Percentiles rank a stretch among this genome's conserved stretches.
Evolutionary conservation across 257 asterid species (phyloP).

Genomic region (Paraleonurus japonicus): DNA sequence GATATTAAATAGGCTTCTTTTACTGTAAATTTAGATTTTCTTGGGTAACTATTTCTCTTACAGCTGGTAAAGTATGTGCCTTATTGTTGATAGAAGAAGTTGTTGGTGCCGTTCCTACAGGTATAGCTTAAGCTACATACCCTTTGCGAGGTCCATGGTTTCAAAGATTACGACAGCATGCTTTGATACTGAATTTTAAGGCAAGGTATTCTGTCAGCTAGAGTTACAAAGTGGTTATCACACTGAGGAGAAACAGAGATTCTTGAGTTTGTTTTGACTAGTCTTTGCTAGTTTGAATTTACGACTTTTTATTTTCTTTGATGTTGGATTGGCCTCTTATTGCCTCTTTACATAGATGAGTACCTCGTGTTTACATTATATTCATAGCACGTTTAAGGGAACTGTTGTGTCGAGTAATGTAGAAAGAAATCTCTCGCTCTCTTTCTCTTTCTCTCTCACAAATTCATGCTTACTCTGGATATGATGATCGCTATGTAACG

Average conservation of each 20-base stretch:
- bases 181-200: conserved; percentile 92
- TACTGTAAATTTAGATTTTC: background rate
- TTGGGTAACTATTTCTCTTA: no score
- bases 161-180: conserved; percentile 81
- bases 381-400: no score
- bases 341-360: background rate
- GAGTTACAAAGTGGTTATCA: background rate
- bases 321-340: background rate
- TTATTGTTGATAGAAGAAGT: conserved; percentile 14
- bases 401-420: no score
- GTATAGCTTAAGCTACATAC: conserved; percentile 97
- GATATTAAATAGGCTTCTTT: background rate
- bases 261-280: conserved; percentile 26
- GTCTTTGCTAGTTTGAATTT: conserved; percentile 14
- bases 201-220: conserved; percentile 11
- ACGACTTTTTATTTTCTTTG: background rate
- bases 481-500: no score
- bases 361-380: background rate
- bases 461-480: no score
- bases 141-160: conserved; percentile 96
- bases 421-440: no score
- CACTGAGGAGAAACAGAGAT: conserved; percentile 14
- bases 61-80: background rate
- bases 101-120: conserved; percentile 48
- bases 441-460: no score